A percentile compares a stretch with the other conserved stretches of the same genome.
Conservation (phyloP, 148 eudicot genomes). For the Tetragonia tetragonoides region DNA sequence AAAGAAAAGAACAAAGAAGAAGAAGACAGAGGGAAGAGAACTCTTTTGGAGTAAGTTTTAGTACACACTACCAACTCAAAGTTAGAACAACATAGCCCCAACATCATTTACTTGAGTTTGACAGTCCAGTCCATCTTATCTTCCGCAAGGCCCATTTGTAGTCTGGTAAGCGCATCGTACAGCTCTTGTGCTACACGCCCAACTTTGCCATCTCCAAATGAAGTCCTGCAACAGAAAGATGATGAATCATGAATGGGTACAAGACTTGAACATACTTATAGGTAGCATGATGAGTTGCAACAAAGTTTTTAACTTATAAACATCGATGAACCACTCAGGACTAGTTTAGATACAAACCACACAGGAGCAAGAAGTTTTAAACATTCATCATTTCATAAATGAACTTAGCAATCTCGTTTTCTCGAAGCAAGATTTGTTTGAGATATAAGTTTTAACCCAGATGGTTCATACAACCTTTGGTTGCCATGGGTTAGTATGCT, state of each 20-base stretch:
- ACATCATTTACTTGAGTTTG: conserved; percentile 43
- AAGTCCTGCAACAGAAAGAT: conserved; percentile 37
- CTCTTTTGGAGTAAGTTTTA: no score
- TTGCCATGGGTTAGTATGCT: not conserved
- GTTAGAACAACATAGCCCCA: not conserved
- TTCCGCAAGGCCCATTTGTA: conserved; percentile 84
- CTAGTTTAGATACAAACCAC: no score
- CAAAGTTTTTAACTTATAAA: no score
- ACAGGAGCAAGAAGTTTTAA: no score
- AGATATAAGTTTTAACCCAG: no score
- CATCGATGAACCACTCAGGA: not conserved
- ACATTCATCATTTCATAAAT: not conserved
- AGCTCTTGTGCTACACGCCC: conserved; percentile 78
- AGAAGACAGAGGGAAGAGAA: no score
- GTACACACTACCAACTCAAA: not conserved
- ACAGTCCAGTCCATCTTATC: conserved; percentile 80
- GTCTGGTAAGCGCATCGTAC: conserved; percentile 63
- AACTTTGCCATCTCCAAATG: conserved; percentile 60
- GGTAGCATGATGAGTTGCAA: not conserved
- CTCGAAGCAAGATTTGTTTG: not conserved
- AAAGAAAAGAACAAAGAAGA: no score
- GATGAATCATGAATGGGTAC: not conserved
- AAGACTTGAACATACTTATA: not conserved
- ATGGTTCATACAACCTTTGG: not conserved
- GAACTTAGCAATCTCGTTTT: not conserved